These are phyloP conservation scores for Hirsutella minnesotensis DNA, from an alignment of 2,329 filamentous ascomycete species.

Conservation along the genomic window DNA sequence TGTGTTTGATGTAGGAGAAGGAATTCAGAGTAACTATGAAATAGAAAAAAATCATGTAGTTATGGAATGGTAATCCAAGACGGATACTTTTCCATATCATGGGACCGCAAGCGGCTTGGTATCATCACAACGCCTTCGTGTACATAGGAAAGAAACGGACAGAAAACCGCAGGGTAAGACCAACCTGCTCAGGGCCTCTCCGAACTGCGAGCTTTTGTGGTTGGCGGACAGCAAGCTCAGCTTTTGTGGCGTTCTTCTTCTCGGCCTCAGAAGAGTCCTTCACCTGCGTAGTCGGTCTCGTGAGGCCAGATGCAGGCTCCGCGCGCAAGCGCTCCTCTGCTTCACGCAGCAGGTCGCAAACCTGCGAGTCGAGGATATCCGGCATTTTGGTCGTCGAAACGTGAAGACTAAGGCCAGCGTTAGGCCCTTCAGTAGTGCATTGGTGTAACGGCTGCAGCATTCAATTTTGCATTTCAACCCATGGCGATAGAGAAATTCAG, in stretches of 20 bases:
- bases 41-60: constrained; percentile 40
- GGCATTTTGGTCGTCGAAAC: too few species aligned
- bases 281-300: not conserved
- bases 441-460: too few species aligned
- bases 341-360: constrained; percentile 8
- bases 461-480: too few species aligned
- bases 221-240: constrained; percentile 8
- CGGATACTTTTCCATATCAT: constrained; percentile 27
- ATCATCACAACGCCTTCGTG: constrained; percentile 28
- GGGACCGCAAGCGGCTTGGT: constrained; percentile 21
- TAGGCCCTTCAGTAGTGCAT: too few species aligned
- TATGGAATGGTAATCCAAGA: constrained; percentile 42
- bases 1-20: not conserved
- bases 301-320: not conserved
- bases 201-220: constrained; percentile 1
- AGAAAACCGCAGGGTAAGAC: not conserved
- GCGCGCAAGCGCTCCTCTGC: constrained; percentile 6
- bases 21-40: constrained; percentile 65
- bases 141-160: too few species aligned
- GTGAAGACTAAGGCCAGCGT: too few species aligned
- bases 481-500: too few species aligned
- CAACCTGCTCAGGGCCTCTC: not conserved
- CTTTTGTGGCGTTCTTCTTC: constrained; percentile 1
- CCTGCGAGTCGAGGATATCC: constrained; percentile 4
- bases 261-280: not conserved